Conservation (phyloP, 148 eudicot species). For the Arctostaphylos glauca region DNA sequence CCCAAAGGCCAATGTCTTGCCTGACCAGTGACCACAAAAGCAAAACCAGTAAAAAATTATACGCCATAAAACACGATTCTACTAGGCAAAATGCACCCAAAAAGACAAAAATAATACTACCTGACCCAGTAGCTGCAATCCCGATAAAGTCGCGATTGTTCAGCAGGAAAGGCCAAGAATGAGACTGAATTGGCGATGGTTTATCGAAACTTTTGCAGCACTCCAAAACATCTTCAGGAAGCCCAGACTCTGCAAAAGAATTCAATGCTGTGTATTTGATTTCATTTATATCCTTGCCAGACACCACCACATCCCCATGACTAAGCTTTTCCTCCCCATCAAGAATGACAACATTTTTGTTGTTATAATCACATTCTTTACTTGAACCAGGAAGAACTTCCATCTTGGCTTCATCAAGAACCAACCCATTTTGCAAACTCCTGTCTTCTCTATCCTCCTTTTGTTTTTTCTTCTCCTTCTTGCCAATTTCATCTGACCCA, state of each 20-base stretch:
- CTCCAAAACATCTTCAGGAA: slow-evolving; percentile 60
- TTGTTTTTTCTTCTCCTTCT: slow-evolving; percentile 26
- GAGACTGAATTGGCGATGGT: slow-evolving; percentile 94
- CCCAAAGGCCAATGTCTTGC: slow-evolving; percentile 98
- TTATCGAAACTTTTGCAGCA: slow-evolving; percentile 61
- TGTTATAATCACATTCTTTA: slow-evolving; percentile 9
- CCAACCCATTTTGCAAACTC: slow-evolving; percentile 2
- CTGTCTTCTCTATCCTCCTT: slow-evolving; percentile 4
- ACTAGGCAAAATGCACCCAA: background rate
- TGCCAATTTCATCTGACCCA: slow-evolving; percentile 19
- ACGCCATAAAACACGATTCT: background rate
- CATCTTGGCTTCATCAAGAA: background rate
- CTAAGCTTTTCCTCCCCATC: slow-evolving; percentile 44
- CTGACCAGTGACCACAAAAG: slow-evolving; percentile 34
- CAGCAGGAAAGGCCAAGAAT: slow-evolving; percentile 90
- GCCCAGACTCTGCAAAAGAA: slow-evolving; percentile 57
- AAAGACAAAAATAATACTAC: slow-evolving; percentile 29
- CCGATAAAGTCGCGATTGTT: slow-evolving; percentile 86
- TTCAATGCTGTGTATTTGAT: slow-evolving; percentile 51
- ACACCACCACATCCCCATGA: slow-evolving; percentile 59
- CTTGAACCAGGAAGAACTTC: slow-evolving; percentile 3
- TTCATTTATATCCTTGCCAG: slow-evolving; percentile 62
- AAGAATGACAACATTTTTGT: slow-evolving; percentile 5
- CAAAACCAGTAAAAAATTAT: background rate
- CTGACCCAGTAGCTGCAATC: slow-evolving; percentile 97